These are phyloP conservation scores for Melaleuca alternifolia DNA, from an alignment of 345 rosid species.

Conservation along the genomic window DNA sequence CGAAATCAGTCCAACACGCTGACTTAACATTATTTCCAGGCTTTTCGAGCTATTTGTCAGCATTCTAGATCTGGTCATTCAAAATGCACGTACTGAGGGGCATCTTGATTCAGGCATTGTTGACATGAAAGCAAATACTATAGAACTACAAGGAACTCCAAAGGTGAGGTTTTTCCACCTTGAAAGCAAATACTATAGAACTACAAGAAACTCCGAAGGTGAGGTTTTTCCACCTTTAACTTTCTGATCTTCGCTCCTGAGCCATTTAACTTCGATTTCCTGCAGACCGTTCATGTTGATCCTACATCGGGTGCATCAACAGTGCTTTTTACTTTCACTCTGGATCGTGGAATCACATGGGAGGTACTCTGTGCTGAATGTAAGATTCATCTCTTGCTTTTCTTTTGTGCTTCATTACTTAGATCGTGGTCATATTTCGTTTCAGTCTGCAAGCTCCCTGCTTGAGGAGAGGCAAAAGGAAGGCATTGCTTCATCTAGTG, in stretches of 20 bases:
- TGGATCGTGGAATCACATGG: constrained; percentile 95
- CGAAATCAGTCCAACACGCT: constrained; percentile 7
- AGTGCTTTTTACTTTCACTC: constrained; percentile 72
- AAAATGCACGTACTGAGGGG: constrained; percentile 94
- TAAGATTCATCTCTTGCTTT: not conserved
- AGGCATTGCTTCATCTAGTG: constrained; percentile 68
- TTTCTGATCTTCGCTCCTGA: not conserved
- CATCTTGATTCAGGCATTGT: constrained; percentile 91
- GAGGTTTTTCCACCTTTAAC: constrained; percentile 2
- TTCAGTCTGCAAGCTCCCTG: constrained; percentile 67
- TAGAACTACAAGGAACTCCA: constrained; percentile 74
- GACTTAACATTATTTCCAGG: constrained; percentile 33
- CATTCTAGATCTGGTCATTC: constrained; percentile 80
- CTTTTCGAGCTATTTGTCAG: constrained; percentile 83
- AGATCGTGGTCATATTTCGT: not conserved
- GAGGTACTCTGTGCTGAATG: constrained; percentile 35
- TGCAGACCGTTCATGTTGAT: constrained; percentile 92
- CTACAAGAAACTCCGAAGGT: constrained; percentile 85
- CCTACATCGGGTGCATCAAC: constrained; percentile 95
- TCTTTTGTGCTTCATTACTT: not conserved
- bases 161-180: constrained; percentile 45
- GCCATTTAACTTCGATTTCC: constrained; percentile 10
- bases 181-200: constrained; percentile 76
- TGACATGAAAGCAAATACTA: constrained; percentile 83
- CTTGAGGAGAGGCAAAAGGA: constrained; percentile 74